Evolutionary conservation across 2,329 filamentous ascomycete genomes (phyloP).

Genomic region (Xylariaceae sp.): DNA sequence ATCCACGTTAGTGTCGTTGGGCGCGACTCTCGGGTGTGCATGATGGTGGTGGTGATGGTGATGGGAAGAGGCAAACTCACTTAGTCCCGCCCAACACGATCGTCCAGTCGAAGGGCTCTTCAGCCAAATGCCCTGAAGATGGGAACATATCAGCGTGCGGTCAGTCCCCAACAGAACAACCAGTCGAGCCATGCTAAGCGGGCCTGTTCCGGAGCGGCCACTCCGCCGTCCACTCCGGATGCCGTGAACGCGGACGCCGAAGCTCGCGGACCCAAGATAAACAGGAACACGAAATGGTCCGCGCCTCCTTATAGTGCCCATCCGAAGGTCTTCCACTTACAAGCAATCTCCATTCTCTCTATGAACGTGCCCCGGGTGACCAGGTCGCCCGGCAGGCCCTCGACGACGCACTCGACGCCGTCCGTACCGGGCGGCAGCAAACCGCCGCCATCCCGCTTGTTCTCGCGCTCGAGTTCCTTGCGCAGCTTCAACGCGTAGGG

Average conservation of each 20-base stretch:
- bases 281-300: not conserved
- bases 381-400: constrained; percentile 45
- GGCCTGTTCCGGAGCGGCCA: too few relatives aligned
- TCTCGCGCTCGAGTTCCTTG: constrained; percentile 35
- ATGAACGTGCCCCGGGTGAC: constrained; percentile 29
- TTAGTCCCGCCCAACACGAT: constrained; percentile 60
- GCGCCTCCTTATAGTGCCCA: not conserved
- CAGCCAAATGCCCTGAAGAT: constrained; percentile 6
- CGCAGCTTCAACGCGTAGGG: constrained; percentile 47
- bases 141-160: too few relatives aligned
- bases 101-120: constrained; percentile 41
- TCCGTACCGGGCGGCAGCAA: constrained; percentile 5
- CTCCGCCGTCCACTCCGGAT: too few relatives aligned
- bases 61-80: constrained; percentile 25
- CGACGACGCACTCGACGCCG: constrained; percentile 33
- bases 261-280: too few relatives aligned
- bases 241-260: too few relatives aligned
- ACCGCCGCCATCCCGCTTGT: constrained; percentile 6
- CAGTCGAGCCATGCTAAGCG: too few relatives aligned
- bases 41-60: too few relatives aligned
- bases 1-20: too few relatives aligned
- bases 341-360: constrained; percentile 15
- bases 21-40: too few relatives aligned
- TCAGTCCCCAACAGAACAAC: too few relatives aligned
- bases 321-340: constrained; percentile 6